A percentile compares a stretch with the other conserved stretches of the same genome.
Conservation (phyloP, 768 basidiomycete species). For the Suillus bovinus region DNA sequence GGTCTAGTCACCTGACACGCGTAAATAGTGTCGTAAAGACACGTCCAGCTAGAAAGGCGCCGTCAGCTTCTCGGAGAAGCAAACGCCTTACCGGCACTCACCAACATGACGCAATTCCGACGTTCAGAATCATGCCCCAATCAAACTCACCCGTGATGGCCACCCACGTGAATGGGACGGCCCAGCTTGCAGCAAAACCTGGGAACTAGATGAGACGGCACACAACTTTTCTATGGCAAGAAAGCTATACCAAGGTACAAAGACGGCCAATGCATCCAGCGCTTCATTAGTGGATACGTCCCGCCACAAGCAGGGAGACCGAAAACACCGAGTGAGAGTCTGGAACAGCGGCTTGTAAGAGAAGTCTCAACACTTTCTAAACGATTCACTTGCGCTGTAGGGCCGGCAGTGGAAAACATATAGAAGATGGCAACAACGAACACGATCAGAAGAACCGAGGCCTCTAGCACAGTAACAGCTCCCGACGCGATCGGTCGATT, state of each 20-base stretch:
- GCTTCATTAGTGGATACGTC: constrained; percentile 31
- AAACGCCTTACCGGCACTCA: not conserved
- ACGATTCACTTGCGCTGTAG: not conserved
- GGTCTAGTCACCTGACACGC: constrained; percentile 57
- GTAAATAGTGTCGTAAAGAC: constrained; percentile 58
- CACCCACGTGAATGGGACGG: constrained; percentile 1
- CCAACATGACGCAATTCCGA: not conserved
- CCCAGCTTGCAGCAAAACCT: not conserved
- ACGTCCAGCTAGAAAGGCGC: constrained; percentile 3
- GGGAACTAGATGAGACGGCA: not conserved
- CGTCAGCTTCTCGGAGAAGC: not conserved
- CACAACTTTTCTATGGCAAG: not conserved
- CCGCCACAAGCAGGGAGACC: constrained; percentile 22
- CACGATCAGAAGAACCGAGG: constrained; percentile 39
- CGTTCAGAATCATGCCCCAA: not conserved
- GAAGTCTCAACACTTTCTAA: not conserved
- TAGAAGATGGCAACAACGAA: constrained; percentile 19
- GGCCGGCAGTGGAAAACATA: constrained; percentile 16
- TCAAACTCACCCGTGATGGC: not conserved
- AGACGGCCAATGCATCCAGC: constrained; percentile 31
- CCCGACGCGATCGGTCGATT: constrained; percentile 51
- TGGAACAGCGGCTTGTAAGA: not conserved
- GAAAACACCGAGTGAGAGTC: constrained; percentile 20
- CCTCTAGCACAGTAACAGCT: constrained; percentile 44
- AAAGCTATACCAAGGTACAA: constrained; percentile 27